Base-by-base conservation (phyloP, 1,139 yeast genomes). In the Pichia sp. region DNA sequence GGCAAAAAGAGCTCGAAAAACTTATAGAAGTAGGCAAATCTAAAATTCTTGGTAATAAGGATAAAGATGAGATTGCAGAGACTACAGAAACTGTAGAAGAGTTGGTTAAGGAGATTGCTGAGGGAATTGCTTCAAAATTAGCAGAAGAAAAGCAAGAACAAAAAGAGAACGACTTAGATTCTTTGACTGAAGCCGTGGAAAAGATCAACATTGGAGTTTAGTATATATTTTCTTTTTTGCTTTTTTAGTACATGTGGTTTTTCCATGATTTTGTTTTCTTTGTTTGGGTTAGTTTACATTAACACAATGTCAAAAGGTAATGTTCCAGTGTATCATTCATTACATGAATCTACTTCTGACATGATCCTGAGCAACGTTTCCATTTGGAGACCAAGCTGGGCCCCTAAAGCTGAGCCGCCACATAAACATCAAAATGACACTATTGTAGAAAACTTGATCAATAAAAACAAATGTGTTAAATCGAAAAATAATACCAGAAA, bases 1-100 rank as follows among this genome's bases (percentile, higher is more conserved):
- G 96, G 96, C 60, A 60, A 0, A 62, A 70, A 2, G 84, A 54
- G 32, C 46, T 53, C 42, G 54, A 52, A 1, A 47, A 40, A 35
- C 47, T 54, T 48, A 51, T 58, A n/a, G 50, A 48, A 29, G 48
- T 44, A 20, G 63, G 62, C 3, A 45, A 49, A 32, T 37, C 42
- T 20, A 31, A 38, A n/a, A 32, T 47, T 11, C n/a, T n/a, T n/a
- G n/a, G n/a, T n/a, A n/a, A n/a, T n/a, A n/a, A n/a, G n/a, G n/a
- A n/a, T n/a, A n/a, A n/a, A n/a, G n/a, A n/a, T n/a, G n/a, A n/a
- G n/a, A n/a, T n/a, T n/a, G n/a, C n/a, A n/a, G n/a, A n/a, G n/a
- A n/a, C n/a, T n/a, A n/a, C n/a, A n/a, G n/a, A n/a, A n/a, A n/a
- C n/a, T n/a, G n/a, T n/a, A n/a, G n/a, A n/a, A n/a, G n/a, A n/a